Evolutionary conservation across 1,284 basidiomycete species (phyloP), one percentile per base, ranked within the genome.

Genomic region (Puccinia triticina): DNA sequence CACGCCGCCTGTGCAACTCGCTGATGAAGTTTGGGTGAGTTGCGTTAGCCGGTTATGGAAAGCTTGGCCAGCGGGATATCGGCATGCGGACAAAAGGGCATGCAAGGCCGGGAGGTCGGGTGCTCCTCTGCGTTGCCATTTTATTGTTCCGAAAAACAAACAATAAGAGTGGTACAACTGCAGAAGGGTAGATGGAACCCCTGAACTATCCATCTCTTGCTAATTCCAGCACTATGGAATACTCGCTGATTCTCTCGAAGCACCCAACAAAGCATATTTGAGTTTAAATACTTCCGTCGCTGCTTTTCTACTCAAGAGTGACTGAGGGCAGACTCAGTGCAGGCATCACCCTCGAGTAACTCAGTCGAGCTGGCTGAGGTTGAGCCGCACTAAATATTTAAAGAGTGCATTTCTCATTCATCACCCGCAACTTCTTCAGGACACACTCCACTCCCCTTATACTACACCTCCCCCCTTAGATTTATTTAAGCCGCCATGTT

Each of bases 211-310:
- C 12, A 66, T 34, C n/a, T 57, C 10, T n/a, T 66, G 34, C 61
- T 66, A 66, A 23, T n/a, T 66, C 12, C 61, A 66, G 61, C 61
- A 66, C 61, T n/a, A n/a, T n/a, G n/a, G n/a, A n/a, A n/a, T 66
- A 66, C 10, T 34, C 61, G 12, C 61, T 23, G 5, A 40, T 66
- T 57, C 55, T 57, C 55, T 57, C 55, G 23, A 21, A 16, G n/a
- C 55, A 26, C 55, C 12, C 23, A 57, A 26, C 29, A 61, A 66
- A 66, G 34, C 48, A n/a, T n/a, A n/a, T n/a, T n/a, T n/a, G n/a
- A n/a, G n/a, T n/a, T n/a, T n/a, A n/a, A n/a, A 50, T 50, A 50
- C 8, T 50, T 50, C 48, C 48, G 48, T 16, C 48, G 48, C 48
- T 50, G 48, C 48, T 50, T 8, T 50, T 50, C 48, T 50, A 50